phyloP scores from a whole-genome alignment of 2,329 filamentous ascomycete genomes.

The Emergomyces orientalis region DNA sequence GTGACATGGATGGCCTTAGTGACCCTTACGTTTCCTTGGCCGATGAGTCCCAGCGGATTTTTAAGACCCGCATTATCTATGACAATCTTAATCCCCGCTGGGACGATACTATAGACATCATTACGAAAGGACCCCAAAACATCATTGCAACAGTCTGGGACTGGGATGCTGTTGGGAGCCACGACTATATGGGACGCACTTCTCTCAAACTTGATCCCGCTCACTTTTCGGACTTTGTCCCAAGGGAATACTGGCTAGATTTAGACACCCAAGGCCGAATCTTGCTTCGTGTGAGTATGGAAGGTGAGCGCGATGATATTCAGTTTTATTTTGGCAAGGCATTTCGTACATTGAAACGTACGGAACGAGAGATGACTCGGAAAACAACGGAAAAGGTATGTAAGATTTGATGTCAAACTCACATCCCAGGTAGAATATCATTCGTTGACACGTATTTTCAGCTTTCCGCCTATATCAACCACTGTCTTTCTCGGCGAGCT shows the following conservation, averaged over 20 bases:
- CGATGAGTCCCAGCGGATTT: conserved; percentile 90
- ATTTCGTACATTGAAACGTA: conserved; percentile 88
- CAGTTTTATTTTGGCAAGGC: conserved; percentile 98
- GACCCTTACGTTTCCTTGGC: conserved; percentile 96
- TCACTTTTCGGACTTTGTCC: conserved; percentile 92
- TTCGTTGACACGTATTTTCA: conserved; percentile 28
- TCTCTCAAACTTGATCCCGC: conserved; percentile 96
- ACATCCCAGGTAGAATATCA: background rate
- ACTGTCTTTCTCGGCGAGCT: conserved; percentile 74
- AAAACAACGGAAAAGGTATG: conserved; percentile 94
- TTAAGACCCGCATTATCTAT: conserved; percentile 88
- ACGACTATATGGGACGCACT: conserved; percentile 95
- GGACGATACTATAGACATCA: conserved; percentile 96
- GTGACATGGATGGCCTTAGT: conserved; percentile 85
- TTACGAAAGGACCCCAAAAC: conserved; percentile 81
- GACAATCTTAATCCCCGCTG: conserved; percentile 86
- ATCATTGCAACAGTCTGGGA: conserved; percentile 98
- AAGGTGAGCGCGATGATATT: conserved; percentile 95
- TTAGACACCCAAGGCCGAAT: conserved; percentile 89
- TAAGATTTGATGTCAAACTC: background rate
- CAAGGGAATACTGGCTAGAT: conserved; percentile 94
- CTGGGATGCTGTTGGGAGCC: conserved; percentile 92
- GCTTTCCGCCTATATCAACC: conserved; percentile 87
- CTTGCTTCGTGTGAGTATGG: conserved; percentile 90
- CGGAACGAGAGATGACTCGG: conserved; percentile 94